Evolutionary conservation across 441 rosid species (phyloP), one percentile per base, ranked within the genome.

Genomic region (Populus hybrid): DNA sequence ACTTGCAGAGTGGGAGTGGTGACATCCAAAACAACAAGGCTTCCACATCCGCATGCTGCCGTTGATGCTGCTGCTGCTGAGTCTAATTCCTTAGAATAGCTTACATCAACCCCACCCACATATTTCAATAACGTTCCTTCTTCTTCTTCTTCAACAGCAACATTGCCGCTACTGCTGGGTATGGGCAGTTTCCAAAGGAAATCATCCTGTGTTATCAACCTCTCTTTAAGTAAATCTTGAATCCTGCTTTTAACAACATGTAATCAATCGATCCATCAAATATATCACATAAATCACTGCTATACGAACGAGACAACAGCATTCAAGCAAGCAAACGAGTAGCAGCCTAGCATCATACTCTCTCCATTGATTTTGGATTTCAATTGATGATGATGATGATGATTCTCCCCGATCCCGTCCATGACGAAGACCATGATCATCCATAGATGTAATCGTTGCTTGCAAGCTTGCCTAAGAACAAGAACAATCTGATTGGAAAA

Each of bases 21-120:
- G 34, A 93, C 75, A 78, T 91, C 91, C 79, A 91, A 83, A 79
- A 93, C 92, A 66, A 93, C 94, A 66, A 95, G 90, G 69, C 89
- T 82, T 64, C 91, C 98, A 70, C 94, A 93, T 53, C 61, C 61
- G n/a, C 61, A 53, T 53, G 61, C 61, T 50, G 59, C 30, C 30
- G 30, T 28, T 28, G 30, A 2, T 28, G 30, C 30, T 28, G 30
- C 30, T 28, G 30, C 59, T 1, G 92, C 90, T 6, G 91, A 82
- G 57, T 89, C 93, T 53, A 53, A 53, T 53, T 95, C 89, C 85
- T 88, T 90, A 23, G 89, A 86, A 86, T 87, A 93, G 87, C 96
- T 93, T 78, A 95, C 83, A 77, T 93, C 98, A 6, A 91, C 97
- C 61, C 99, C 98, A 34, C 96, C 98, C n/a, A 95, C 85, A 83